Evolutionary conservation across 306 rosid species (phyloP).

Genomic region (Castanospermum australe): DNA sequence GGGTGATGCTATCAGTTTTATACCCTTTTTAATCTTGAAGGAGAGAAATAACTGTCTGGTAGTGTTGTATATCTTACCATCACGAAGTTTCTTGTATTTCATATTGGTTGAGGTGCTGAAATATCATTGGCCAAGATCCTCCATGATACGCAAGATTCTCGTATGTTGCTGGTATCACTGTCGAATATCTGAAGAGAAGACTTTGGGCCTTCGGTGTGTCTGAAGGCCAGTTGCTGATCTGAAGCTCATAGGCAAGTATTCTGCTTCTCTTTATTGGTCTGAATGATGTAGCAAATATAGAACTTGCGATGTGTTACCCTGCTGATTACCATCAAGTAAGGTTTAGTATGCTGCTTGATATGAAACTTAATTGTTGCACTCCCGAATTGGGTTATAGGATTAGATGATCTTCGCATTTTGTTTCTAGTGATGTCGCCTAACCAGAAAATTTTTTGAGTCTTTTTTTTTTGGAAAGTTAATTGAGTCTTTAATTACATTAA

Average conservation of each 20-base stretch:
- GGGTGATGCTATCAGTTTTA: constrained; percentile 9
- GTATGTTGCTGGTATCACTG: constrained; percentile 23
- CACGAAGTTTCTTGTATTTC: constrained; percentile 25
- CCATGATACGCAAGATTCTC: constrained; percentile 26
- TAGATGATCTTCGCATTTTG: constrained; percentile 21
- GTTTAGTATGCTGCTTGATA: constrained; percentile 38
- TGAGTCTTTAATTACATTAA: background rate
- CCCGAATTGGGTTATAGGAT: constrained; percentile 24
- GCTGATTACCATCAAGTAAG: constrained; percentile 40
- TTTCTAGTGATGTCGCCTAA: background rate
- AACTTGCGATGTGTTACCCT: constrained; percentile 42
- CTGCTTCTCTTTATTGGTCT: constrained; percentile 47
- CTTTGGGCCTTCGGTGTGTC: constrained; percentile 29
- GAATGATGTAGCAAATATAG: constrained; percentile 43
- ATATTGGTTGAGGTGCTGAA: constrained; percentile 34
- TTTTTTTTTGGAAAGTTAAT: no score
- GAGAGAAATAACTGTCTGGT: constrained; percentile 13
- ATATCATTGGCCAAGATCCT: constrained; percentile 32
- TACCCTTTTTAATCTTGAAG: constrained; percentile 20
- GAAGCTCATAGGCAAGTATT: constrained; percentile 72
- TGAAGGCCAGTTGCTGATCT: constrained; percentile 47
- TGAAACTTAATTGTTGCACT: constrained; percentile 33
- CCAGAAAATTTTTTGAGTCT: background rate
- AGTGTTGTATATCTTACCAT: constrained; percentile 25
- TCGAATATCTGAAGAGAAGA: constrained; percentile 46